A percentile compares a stretch with the other conserved stretches of the same genome.
phyloP scores from a whole-genome alignment of 768 basidiomycete species.

The Kwoniella pini region DNA sequence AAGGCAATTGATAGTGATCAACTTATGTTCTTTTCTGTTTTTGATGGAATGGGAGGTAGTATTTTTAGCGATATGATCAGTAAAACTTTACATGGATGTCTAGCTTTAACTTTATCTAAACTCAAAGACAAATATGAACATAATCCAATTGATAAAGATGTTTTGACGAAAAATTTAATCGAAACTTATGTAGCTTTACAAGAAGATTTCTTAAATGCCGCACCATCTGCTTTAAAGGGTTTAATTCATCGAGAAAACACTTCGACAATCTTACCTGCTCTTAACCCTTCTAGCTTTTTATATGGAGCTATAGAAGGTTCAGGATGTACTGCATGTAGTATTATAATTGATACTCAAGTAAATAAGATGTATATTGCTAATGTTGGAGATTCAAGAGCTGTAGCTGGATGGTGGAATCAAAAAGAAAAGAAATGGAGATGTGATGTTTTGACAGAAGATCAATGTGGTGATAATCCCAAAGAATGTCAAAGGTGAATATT shows the following conservation, averaged over 20 bases:
- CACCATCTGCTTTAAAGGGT: slow-evolving; percentile 62
- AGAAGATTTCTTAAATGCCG: slow-evolving; percentile 76
- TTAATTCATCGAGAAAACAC: neutral
- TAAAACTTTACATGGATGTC: slow-evolving; percentile 77
- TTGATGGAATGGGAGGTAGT: slow-evolving; percentile 70
- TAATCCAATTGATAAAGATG: neutral
- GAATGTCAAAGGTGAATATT: slow-evolving; percentile 75
- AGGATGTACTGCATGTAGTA: neutral
- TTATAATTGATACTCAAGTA: neutral
- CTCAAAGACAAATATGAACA: slow-evolving; percentile 28
- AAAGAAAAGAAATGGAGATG: slow-evolving; percentile 77
- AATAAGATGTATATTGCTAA: slow-evolving; percentile 82
- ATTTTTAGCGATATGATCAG: slow-evolving; percentile 82
- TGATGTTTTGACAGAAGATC: slow-evolving; percentile 86
- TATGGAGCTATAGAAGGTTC: neutral
- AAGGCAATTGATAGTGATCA: slow-evolving; percentile 58
- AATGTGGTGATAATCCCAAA: slow-evolving; percentile 84
- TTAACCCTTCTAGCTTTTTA: neutral
- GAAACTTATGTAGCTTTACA: slow-evolving; percentile 80
- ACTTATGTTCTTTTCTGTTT: slow-evolving; percentile 78
- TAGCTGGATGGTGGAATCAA: slow-evolving; percentile 68
- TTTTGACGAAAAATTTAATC: slow-evolving; percentile 51
- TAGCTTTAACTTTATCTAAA: slow-evolving; percentile 67
- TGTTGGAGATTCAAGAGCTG: slow-evolving; percentile 87
- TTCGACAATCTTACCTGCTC: neutral